phyloP scores from a whole-genome alignment of 371 early-diverging fungal species.

The Coemansia sp. region DNA sequence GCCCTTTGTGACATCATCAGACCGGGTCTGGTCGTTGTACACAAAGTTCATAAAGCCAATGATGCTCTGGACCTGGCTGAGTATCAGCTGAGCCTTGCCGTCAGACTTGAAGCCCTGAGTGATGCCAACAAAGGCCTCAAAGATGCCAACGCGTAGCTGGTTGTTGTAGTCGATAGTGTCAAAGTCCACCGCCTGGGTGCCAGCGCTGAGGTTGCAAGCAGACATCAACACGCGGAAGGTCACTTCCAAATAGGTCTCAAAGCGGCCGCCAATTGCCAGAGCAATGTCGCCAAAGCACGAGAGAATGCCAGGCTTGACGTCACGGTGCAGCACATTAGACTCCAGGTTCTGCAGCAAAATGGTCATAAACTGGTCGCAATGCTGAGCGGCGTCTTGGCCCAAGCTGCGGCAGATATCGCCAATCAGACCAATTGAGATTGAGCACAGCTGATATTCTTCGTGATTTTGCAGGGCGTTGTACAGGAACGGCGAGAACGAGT shows the following conservation, averaged over 20 bases:
- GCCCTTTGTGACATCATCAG: slow-evolving; percentile 66
- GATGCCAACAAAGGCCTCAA: slow-evolving; percentile 95
- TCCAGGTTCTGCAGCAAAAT: slow-evolving; percentile 76
- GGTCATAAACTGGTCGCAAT: slow-evolving; percentile 83
- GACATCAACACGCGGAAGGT: slow-evolving; percentile 85
- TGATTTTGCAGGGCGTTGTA: slow-evolving; percentile 80
- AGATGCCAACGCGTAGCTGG: slow-evolving; percentile 79
- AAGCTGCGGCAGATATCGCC: slow-evolving; percentile 94
- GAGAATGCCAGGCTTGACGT: slow-evolving; percentile 90
- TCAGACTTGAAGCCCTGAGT: slow-evolving; percentile 83
- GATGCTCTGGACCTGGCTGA: slow-evolving; percentile 64
- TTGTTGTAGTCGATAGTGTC: slow-evolving; percentile 84
- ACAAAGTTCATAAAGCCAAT: slow-evolving; percentile 75
- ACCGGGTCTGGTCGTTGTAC: slow-evolving; percentile 60
- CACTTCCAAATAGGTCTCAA: slow-evolving; percentile 78
- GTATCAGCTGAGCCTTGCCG: slow-evolving; percentile 61
- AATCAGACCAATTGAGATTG: slow-evolving; percentile 90
- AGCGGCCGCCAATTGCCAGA: slow-evolving; percentile 85
- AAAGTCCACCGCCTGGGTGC: slow-evolving; percentile 57
- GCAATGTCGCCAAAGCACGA: slow-evolving; percentile 98
- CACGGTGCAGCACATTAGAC: slow-evolving; percentile 73
- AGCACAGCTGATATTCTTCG: slow-evolving; percentile 85
- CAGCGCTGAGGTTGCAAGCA: slow-evolving; percentile 71
- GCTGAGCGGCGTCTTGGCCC: slow-evolving; percentile 66
- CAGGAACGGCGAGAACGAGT: slow-evolving; percentile 81